Evolutionary conservation across 192 early-diverging fungal species (phyloP).

Genomic region (Lunasporangiospora selenospora): DNA sequence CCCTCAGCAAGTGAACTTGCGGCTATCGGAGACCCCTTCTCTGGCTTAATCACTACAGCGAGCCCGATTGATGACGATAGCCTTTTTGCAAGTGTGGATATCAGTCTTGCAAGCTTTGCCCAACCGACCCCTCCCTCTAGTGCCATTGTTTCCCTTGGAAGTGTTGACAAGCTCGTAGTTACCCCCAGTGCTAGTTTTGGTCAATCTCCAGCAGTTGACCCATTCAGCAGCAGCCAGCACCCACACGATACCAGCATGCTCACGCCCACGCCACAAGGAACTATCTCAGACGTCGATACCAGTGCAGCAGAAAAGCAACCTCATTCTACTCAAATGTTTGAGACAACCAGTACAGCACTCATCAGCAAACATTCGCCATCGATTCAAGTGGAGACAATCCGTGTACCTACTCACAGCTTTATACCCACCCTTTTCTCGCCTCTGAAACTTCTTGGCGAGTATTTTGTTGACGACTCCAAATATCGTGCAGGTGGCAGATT

Average conservation of each 20-base stretch:
- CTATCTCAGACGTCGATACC: slow-evolving; percentile 8
- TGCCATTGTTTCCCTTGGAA: slow-evolving; percentile 5
- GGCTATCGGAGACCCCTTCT: slow-evolving; percentile 4
- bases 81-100: slow-evolving; percentile 34
- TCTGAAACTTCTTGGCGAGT: slow-evolving; percentile 31
- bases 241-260: slow-evolving; percentile 23
- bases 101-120: slow-evolving; percentile 17
- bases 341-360: too few species aligned
- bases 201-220: slow-evolving; percentile 10
- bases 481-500: slow-evolving; percentile 35
- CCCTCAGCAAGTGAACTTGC: slow-evolving; percentile 9
- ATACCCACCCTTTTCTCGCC: slow-evolving; percentile 46
- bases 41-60: slow-evolving; percentile 8
- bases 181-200: neutral
- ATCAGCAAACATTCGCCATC: too few species aligned
- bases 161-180: neutral
- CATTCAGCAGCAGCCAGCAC: neutral
- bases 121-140: slow-evolving; percentile 19
- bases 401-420: slow-evolving; percentile 33
- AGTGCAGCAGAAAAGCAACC: too few species aligned
- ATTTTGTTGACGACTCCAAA: slow-evolving; percentile 41
- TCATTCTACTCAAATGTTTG: too few species aligned
- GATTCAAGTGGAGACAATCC: slow-evolving; percentile 21
- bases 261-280: slow-evolving; percentile 8
- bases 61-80: slow-evolving; percentile 28